Evolutionary conservation across 2,329 filamentous ascomycete species (phyloP), one percentile per base, ranked within the genome.

Genomic region (Penicillium sp.): DNA sequence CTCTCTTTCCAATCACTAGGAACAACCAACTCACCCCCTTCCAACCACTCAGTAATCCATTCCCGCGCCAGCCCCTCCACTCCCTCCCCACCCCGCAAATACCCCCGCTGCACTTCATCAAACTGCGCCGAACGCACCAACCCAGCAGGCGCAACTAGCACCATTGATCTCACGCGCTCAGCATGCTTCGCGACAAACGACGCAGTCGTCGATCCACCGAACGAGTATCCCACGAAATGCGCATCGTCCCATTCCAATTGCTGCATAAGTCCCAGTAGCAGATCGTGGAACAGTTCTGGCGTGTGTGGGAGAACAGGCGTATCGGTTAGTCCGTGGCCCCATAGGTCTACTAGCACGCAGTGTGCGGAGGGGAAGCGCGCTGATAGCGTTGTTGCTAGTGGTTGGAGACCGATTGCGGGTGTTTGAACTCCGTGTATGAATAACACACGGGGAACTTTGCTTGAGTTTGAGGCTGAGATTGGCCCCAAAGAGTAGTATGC

Each of bases 341-440:
- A 84, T 11, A 79, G 74, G 54, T 84, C 82, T 14, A 82, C 19
- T 1, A 82, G 67, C 0, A 80, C 76, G 31, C 78, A 70, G 11
- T 79, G 71, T 0, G 79, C 65, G 0, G 61, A 26, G 0, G 79
- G 75, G 46, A 75, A 77, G 0, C 60, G 61, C 0, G 65, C 35
- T 1, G 71, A 68, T 1, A 84, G 69, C 0, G 64, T 60, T 6
- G 59, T 66, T 0, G 74, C 71, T 1, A 84, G 70, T 0, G 81
- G 80, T 0, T 75, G 66, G 52, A 84, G 65, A 22, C 81, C 81
- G 3, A 84, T 64, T 2, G 81, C 78, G 7, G 79, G 77, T 0
- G 81, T 84, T 52, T 82, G 77, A 0, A 83, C 75, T 24, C 82
- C 82, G 56, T 84, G 82, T 1, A 84, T 63, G 31, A 84, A 65